Evolutionary conservation across 495 filamentous ascomycete genomes (phyloP).

Genomic region (Penicillium coprophilum): DNA sequence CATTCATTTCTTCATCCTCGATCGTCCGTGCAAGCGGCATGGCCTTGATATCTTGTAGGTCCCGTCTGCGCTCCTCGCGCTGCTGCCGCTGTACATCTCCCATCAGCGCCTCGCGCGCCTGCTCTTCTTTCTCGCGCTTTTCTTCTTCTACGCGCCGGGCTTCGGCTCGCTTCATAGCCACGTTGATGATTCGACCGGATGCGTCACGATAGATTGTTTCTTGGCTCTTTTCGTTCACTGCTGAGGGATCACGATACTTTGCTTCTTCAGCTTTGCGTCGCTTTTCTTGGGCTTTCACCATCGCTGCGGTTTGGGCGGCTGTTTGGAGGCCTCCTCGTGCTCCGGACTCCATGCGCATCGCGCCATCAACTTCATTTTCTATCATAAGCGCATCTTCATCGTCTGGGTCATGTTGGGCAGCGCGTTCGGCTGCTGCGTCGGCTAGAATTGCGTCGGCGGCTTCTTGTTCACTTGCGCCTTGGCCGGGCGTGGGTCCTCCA

Average conservation of each 20-base stretch:
- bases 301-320: constrained; percentile 69
- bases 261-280: constrained; percentile 44
- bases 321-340: constrained; percentile 83
- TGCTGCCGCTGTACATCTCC: constrained; percentile 78
- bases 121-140: constrained; percentile 60
- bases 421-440: constrained; percentile 64
- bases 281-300: constrained; percentile 73
- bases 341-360: constrained; percentile 72
- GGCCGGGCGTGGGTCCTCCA: constrained; percentile 44
- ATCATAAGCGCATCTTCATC: constrained; percentile 49
- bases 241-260: constrained; percentile 38
- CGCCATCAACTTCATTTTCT: constrained; percentile 28
- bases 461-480: constrained; percentile 52
- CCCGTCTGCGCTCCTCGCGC: constrained; percentile 56
- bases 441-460: constrained; percentile 83
- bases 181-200: constrained; percentile 85
- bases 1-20: constrained; percentile 83
- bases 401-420: constrained; percentile 37
- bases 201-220: constrained; percentile 96
- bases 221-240: constrained; percentile 43
- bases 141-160: constrained; percentile 71
- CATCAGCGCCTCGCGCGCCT: constrained; percentile 62
- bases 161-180: constrained; percentile 85
- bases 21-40: constrained; percentile 76
- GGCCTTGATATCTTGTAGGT: constrained; percentile 71